Conservation (phyloP, 352 stramenopile species). For the Hyaloperonospora arabidopsidis region DNA sequence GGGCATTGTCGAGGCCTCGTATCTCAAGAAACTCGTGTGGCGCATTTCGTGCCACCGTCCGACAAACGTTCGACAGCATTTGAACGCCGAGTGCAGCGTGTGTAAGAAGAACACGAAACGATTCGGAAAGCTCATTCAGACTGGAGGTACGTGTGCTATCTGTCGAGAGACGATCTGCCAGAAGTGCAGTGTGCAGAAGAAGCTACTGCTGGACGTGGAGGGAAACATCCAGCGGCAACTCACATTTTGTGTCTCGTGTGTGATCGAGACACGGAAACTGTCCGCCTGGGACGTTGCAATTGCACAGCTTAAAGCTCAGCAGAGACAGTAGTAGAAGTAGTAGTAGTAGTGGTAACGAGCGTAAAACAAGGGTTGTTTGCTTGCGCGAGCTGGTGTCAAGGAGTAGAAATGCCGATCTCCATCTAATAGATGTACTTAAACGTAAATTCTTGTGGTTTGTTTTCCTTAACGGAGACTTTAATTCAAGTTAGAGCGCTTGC, state of each 20-base stretch:
- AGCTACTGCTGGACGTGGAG: constrained; percentile 28
- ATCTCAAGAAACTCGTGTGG: constrained; percentile 48
- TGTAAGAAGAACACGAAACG: constrained; percentile 34
- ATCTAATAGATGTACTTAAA: too few relatives aligned
- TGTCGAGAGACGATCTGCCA: constrained; percentile 36
- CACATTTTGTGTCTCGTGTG: constrained; percentile 42
- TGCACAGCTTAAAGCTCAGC: constrained; percentile 16
- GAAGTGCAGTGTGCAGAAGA: constrained; percentile 51
- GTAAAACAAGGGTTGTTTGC: neutral
- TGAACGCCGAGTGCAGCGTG: constrained; percentile 26
- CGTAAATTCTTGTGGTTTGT: too few relatives aligned
- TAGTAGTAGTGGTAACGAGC: constrained; percentile 1
- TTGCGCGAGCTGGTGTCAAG: neutral
- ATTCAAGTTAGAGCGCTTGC: too few relatives aligned
- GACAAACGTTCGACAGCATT: constrained; percentile 10
- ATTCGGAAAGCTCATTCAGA: constrained; percentile 26
- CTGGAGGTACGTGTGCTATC: constrained; percentile 30
- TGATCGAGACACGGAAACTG: constrained; percentile 32
- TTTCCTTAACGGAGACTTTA: too few relatives aligned
- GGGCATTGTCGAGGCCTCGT: constrained; percentile 41
- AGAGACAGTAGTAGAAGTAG: constrained; percentile 4
- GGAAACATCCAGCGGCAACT: constrained; percentile 32
- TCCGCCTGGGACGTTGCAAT: constrained; percentile 39
- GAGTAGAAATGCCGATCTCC: too few relatives aligned
- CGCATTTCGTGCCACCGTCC: constrained; percentile 15